Conservation (phyloP, 2,329 filamentous ascomycete species). For the Colletotrichum orbiculare region DNA sequence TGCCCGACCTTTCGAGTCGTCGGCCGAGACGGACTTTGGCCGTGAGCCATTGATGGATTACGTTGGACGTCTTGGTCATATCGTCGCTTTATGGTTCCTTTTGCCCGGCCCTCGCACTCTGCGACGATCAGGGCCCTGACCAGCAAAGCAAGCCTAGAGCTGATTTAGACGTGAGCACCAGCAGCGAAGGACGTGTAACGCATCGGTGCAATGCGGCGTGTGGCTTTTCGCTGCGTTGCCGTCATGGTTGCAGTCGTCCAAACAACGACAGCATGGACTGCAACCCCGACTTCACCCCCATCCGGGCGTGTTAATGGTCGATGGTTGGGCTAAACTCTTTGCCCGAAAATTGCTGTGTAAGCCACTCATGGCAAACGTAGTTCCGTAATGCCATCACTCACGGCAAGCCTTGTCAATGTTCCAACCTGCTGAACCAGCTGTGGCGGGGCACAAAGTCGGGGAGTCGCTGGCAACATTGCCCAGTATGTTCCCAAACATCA, state of each 20-base stretch:
- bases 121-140: not conserved
- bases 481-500: constrained; percentile 11
- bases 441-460: not conserved
- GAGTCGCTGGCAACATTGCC: constrained; percentile 4
- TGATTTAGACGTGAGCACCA: not conserved
- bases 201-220: not conserved
- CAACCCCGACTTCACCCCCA: not conserved
- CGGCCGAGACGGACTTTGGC: constrained; percentile 1
- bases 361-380: not conserved
- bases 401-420: constrained; percentile 16
- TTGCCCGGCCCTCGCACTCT: constrained; percentile 1
- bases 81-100: not conserved
- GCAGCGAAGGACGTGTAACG: not conserved
- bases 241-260: no score
- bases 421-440: not conserved
- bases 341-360: constrained; percentile 2
- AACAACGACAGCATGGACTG: not conserved
- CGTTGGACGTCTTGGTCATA: no score
- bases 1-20: not conserved
- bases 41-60: not conserved
- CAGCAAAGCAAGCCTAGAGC: constrained; percentile 1
- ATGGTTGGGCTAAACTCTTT: not conserved
- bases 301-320: constrained; percentile 1
- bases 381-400: constrained; percentile 7
- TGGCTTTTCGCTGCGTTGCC: no score